These are phyloP conservation scores for Daldinia childiae DNA, from an alignment of 495 filamentous ascomycete species.

Conservation along the genomic window DNA sequence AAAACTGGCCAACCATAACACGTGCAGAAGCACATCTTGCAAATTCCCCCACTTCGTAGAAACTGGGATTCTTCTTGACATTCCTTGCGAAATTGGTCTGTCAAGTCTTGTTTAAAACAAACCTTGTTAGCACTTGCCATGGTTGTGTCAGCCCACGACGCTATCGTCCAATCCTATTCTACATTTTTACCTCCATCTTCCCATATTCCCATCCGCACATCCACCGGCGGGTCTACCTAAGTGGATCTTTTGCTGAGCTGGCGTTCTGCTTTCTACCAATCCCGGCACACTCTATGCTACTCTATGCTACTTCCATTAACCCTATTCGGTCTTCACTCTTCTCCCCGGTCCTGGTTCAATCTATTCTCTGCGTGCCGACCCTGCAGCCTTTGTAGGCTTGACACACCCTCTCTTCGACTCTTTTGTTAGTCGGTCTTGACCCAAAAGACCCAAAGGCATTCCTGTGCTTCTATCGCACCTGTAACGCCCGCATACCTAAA, in stretches of 20 bases:
- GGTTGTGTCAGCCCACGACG: slow-evolving; percentile 46
- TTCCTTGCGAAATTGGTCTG: slow-evolving; percentile 36
- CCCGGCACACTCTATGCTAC: slow-evolving; percentile 1
- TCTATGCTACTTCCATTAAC: slow-evolving; percentile 12
- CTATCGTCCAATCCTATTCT: slow-evolving; percentile 44
- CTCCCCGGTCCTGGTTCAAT: slow-evolving; percentile 26
- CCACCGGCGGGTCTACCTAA: slow-evolving; percentile 38
- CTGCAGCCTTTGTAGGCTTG: slow-evolving; percentile 23
- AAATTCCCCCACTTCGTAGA: slow-evolving; percentile 18
- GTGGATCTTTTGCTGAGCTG: slow-evolving; percentile 47
- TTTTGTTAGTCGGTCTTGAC: slow-evolving; percentile 6
- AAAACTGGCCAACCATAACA: slow-evolving; percentile 35
- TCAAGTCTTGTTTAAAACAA: slow-evolving; percentile 23
- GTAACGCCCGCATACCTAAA: slow-evolving; percentile 22
- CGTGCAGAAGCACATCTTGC: slow-evolving; percentile 20
- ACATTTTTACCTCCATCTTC: slow-evolving; percentile 20
- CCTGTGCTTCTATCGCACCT: slow-evolving; percentile 16
- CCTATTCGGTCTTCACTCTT: slow-evolving; percentile 32
- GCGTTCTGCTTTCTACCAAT: slow-evolving; percentile 38
- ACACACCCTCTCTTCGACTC: slow-evolving; percentile 22
- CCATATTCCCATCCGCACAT: slow-evolving; percentile 6
- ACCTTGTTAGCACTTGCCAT: slow-evolving; percentile 39
- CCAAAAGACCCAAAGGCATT: slow-evolving; percentile 14
- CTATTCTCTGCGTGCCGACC: slow-evolving; percentile 33
- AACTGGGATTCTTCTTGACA: slow-evolving; percentile 30